phyloP scores from a whole-genome alignment of 305 asterid species.

The Solanum chacoense region DNA sequence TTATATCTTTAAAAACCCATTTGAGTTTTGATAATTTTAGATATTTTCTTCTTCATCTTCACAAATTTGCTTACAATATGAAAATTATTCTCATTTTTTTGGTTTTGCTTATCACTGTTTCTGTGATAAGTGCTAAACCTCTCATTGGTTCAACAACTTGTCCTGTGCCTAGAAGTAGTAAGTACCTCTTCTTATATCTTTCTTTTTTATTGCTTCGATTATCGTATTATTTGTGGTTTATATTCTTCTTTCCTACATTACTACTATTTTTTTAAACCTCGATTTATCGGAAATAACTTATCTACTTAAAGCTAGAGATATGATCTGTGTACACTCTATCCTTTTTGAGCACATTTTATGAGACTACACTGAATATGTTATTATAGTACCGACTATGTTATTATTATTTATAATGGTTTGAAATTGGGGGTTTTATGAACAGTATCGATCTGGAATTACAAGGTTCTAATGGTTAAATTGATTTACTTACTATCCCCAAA shows the following conservation, averaged over 20 bases:
- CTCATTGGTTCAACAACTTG: background rate
- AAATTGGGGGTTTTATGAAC: background rate
- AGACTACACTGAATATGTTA: background rate
- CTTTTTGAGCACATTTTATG: fast-evolving
- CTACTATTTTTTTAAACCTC: too few relatives aligned
- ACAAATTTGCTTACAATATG: background rate
- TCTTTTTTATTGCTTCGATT: background rate
- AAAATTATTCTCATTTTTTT: background rate
- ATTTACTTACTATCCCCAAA: background rate
- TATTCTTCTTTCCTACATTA: background rate
- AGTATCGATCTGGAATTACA: background rate
- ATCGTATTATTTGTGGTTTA: background rate
- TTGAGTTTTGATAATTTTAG: background rate
- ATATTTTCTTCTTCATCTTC: background rate
- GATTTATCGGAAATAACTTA: background rate
- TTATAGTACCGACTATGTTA: background rate
- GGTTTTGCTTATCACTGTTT: background rate
- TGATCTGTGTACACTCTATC: fast-evolving
- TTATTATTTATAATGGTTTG: background rate
- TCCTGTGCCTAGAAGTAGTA: background rate
- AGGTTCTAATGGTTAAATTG: background rate
- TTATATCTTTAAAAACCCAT: background rate
- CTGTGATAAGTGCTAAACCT: background rate
- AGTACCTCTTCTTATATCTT: background rate
- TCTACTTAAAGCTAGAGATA: fast-evolving